Evolutionary conservation across 2,329 filamentous ascomycete genomes (phyloP).

Genomic region (Cryphonectria naterciae): DNA sequence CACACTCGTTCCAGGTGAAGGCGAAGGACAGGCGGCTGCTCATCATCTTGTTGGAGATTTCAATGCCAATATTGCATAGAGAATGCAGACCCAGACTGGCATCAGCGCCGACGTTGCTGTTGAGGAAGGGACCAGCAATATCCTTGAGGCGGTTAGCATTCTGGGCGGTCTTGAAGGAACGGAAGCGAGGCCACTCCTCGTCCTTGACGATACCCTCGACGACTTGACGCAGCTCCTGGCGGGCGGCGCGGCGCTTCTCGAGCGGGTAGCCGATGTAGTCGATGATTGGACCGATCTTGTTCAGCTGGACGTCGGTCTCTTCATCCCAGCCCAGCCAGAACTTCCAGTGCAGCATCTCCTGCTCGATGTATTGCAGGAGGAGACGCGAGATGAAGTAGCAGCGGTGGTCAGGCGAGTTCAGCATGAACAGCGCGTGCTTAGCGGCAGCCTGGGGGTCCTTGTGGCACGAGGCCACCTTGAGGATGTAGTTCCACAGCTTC

Average conservation of each 20-base stretch:
- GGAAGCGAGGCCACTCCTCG: constrained; percentile 35
- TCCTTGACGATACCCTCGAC: constrained; percentile 40
- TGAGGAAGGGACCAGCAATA: constrained; percentile 49
- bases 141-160: constrained; percentile 37
- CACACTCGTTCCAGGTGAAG: constrained; percentile 52
- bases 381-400: constrained; percentile 45
- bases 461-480: constrained; percentile 37
- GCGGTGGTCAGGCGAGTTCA: constrained; percentile 38
- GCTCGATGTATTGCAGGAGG: constrained; percentile 41
- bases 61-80: constrained; percentile 48
- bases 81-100: constrained; percentile 49
- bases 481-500: constrained; percentile 43
- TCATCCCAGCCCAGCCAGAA: constrained; percentile 41
- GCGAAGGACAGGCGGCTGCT: constrained; percentile 42
- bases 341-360: constrained; percentile 39
- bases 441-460: constrained; percentile 34
- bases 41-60: constrained; percentile 52
- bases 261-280: constrained; percentile 29
- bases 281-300: constrained; percentile 30
- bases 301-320: constrained; percentile 33
- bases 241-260: constrained; percentile 41
- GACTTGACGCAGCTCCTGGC: constrained; percentile 42
- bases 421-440: constrained; percentile 39
- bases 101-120: constrained; percentile 42
- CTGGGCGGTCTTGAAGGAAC: constrained; percentile 33